Conservation (phyloP, 2,329 filamentous ascomycete genomes). For the Arthrinium phaeospermum region DNA sequence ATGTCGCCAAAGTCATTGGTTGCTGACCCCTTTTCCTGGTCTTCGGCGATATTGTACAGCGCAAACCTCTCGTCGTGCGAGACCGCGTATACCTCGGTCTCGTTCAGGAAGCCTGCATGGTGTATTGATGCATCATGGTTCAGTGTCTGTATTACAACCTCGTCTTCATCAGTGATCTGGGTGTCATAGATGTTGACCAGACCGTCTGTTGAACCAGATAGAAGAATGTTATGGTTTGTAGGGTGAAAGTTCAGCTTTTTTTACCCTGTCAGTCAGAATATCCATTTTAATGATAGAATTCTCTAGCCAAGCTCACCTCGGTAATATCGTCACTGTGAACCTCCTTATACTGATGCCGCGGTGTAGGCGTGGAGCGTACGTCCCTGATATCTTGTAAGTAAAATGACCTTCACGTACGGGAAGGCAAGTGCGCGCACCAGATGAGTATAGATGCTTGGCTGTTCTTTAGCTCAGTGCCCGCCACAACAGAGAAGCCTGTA, state of each 20-base stretch:
- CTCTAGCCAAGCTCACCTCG: constrained; percentile 45
- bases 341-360: constrained; percentile 63
- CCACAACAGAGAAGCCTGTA: constrained; percentile 65
- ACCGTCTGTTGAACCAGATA: constrained; percentile 81
- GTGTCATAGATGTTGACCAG: constrained; percentile 80
- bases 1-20: constrained; percentile 71
- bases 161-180: constrained; percentile 73
- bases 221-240: constrained; percentile 62
- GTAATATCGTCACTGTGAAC: constrained; percentile 73
- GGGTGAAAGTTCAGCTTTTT: constrained; percentile 67
- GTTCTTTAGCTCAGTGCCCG: constrained; percentile 75
- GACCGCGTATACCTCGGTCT: constrained; percentile 70
- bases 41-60: constrained; percentile 72
- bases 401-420: not conserved
- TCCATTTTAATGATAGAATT: not conserved
- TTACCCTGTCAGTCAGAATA: constrained; percentile 29
- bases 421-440: constrained; percentile 52
- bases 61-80: constrained; percentile 81
- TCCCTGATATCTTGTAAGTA: constrained; percentile 53
- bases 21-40: constrained; percentile 63
- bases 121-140: constrained; percentile 79
- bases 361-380: constrained; percentile 53
- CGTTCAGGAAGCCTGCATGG: constrained; percentile 72
- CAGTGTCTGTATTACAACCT: constrained; percentile 77
- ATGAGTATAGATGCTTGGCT: constrained; percentile 65